Base-by-base conservation (phyloP, 495 filamentous ascomycete species). In the Pseudevernia furfuracea region DNA sequence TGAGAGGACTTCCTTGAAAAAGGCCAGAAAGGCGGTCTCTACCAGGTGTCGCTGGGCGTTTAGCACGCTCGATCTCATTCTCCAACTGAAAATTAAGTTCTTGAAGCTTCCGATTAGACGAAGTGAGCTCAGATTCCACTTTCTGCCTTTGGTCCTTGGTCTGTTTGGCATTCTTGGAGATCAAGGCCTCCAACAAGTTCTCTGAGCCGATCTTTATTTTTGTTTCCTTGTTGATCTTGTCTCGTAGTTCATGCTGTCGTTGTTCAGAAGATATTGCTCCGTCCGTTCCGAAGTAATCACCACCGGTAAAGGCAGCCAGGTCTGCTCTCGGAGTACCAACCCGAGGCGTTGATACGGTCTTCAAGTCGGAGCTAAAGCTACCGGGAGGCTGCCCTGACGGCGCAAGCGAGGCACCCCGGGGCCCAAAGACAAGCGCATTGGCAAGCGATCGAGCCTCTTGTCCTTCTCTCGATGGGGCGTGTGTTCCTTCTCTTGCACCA, bases 171-270 rank as follows among this genome's bases (percentile, higher is more conserved):
- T 94, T 96, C 75, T 98, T 98, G n/a, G 85, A 79, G 70, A 95
- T 89, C 64, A 98, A 74, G 23, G 93, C 94, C 77, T 97, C 94
- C 59, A 98, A 76, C 82, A 97, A 85, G 73, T 98, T 98, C 80
- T 98, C 94, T 60, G 92, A 96, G 32, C 94, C 94, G 64, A 90
- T 87, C 76, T 96, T 97, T 72, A 97, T 97, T 80, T 97, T 97
- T 76, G 89, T 87, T 74, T 97, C 94, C 70, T 92, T 91, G 58
- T 89, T 92, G 63, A 98, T 86, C 72, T 85, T 84, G 70, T 96
- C 91, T 63, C 87, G 83, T 65, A 95, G 80, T 49, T 84, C 78
- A 34, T 84, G 83, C 68, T 95, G 83, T 21, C 85, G 85, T 74
- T 91, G 84, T 73, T 97, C 93, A 9, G 85, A 83, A 7, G 82